These are phyloP conservation scores for Pyracantha coccinea DNA, from an alignment of 331 rosid species.

Conservation along the genomic window DNA sequence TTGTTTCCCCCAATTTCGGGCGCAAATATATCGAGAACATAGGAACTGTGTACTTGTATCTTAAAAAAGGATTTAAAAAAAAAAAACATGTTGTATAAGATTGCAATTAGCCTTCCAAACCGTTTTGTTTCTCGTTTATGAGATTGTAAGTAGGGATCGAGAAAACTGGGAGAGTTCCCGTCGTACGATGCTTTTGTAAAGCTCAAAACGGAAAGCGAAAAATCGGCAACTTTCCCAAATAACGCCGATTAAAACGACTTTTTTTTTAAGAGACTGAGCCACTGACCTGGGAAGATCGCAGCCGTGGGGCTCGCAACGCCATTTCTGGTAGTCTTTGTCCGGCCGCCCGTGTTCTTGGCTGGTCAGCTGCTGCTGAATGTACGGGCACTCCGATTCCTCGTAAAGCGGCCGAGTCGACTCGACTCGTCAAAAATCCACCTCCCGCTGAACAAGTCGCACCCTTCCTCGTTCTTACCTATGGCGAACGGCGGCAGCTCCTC, in stretches of 20 bases:
- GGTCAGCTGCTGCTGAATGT: conserved; percentile 80
- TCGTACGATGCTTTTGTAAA: not conserved
- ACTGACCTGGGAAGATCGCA: conserved; percentile 76
- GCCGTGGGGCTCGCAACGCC: conserved; percentile 85
- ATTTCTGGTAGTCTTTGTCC: conserved; percentile 44
- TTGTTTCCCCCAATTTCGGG: too few relatives aligned
- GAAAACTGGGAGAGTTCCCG: not conserved
- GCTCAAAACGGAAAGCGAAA: not conserved
- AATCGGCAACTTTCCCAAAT: not conserved
- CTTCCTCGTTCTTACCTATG: conserved; percentile 28
- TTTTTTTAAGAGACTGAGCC: not conserved
- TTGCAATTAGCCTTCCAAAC: not conserved
- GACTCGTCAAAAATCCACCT: conserved; percentile 75
- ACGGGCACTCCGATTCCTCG: conserved; percentile 85
- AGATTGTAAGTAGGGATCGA: not conserved
- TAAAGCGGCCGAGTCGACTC: conserved; percentile 70
- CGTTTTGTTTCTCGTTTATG: not conserved
- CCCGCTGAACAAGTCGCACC: conserved; percentile 65
- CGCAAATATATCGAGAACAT: too few relatives aligned
- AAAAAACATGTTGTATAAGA: too few relatives aligned
- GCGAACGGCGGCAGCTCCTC: conserved; percentile 46
- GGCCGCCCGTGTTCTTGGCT: conserved; percentile 79
- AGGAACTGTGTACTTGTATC: too few relatives aligned
- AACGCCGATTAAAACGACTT: not conserved
- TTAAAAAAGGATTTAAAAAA: too few relatives aligned